These are phyloP conservation scores for Aspergillus sp. DNA, from an alignment of 2,329 filamentous ascomycete genomes.

Conservation along the genomic window DNA sequence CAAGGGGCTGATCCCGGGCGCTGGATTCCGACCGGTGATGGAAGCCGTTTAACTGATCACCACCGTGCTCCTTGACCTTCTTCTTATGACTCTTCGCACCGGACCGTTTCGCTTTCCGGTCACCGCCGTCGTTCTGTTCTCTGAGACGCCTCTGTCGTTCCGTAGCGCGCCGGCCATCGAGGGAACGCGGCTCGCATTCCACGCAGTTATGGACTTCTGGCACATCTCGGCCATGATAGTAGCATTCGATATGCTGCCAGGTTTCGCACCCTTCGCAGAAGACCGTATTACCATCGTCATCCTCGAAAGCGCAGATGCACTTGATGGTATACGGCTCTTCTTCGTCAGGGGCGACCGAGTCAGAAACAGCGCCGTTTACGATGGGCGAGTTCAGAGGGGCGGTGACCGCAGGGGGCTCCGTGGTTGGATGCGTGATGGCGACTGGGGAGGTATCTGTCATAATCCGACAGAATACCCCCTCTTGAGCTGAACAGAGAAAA, in stretches of 20 bases:
- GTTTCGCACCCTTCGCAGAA: constrained; percentile 94
- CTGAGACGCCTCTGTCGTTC: constrained; percentile 69
- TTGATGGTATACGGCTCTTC: constrained; percentile 79
- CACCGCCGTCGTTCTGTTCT: constrained; percentile 59
- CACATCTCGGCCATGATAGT: constrained; percentile 77
- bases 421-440: constrained; percentile 51
- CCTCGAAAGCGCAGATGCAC: constrained; percentile 90
- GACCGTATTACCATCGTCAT: constrained; percentile 97
- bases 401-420: constrained; percentile 50
- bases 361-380: constrained; percentile 45
- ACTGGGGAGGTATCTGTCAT: constrained; percentile 57
- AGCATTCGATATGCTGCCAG: constrained; percentile 98
- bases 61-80: constrained; percentile 67
- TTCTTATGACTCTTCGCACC: constrained; percentile 84
- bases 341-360: constrained; percentile 45
- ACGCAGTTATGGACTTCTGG: constrained; percentile 81
- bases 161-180: constrained; percentile 74
- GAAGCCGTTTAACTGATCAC: constrained; percentile 52
- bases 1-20: constrained; percentile 54
- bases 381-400: constrained; percentile 45
- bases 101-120: constrained; percentile 73
- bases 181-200: constrained; percentile 76
- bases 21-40: constrained; percentile 60
- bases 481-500: constrained; percentile 33
- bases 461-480: constrained; percentile 54